phyloP scores from a whole-genome alignment of 208 protist species.

The Leptomonas seymouri region DNA sequence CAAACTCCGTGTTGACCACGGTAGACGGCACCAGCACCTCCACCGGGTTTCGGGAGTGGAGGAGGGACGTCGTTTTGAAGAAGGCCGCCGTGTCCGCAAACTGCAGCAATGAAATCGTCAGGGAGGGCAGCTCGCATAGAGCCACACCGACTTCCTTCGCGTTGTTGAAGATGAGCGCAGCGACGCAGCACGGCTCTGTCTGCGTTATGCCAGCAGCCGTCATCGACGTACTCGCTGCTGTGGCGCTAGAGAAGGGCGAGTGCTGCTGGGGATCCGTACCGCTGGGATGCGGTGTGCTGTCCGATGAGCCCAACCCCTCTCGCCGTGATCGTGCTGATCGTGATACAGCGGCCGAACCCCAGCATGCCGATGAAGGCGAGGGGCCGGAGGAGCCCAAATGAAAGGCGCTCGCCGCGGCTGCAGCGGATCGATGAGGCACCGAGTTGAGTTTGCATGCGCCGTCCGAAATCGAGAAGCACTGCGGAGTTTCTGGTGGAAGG shows the following conservation, averaged over 20 bases:
- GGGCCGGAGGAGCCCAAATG: constrained; percentile 13
- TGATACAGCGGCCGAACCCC: background rate
- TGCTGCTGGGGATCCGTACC: background rate
- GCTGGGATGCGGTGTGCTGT: background rate
- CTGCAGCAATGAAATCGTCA: constrained; percentile 70
- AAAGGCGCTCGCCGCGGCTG: constrained; percentile 13
- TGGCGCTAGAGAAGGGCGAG: constrained; percentile 2
- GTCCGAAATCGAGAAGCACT: constrained; percentile 29
- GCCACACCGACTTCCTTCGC: constrained; percentile 77
- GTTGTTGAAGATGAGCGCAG: constrained; percentile 76
- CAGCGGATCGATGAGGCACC: constrained; percentile 25
- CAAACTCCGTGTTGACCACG: constrained; percentile 49
- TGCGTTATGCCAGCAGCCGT: constrained; percentile 1
- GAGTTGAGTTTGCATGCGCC: constrained; percentile 29
- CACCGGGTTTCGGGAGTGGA: constrained; percentile 72
- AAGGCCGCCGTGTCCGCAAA: constrained; percentile 77
- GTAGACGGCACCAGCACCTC: constrained; percentile 78
- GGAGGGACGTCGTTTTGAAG: constrained; percentile 68
- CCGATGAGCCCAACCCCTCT: background rate
- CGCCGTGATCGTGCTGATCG: background rate
- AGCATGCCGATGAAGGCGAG: background rate
- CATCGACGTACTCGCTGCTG: background rate
- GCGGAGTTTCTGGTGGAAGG: background rate
- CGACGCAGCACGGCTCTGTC: constrained; percentile 53
- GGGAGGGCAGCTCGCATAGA: constrained; percentile 58